Base-by-base conservation (phyloP, 257 asterid species). In the Leptodermis oblonga region DNA sequence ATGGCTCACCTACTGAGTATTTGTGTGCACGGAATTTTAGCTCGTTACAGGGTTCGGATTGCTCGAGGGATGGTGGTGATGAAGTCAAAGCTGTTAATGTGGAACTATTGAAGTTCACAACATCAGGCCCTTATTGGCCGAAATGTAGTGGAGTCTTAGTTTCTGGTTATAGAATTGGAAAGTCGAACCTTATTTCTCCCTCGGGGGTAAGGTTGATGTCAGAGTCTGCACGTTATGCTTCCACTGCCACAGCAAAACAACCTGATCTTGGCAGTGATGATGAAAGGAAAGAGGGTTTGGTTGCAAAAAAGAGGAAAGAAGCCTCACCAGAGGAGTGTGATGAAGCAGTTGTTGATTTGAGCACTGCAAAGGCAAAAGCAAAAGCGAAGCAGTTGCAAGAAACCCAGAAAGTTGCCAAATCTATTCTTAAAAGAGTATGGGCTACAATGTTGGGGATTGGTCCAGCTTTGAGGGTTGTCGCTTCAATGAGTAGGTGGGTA, bases 271-370 rank as follows among this genome's bases (percentile, higher is more conserved):
- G 82, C 69, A 85, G 82, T 69, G 92, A 84, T 39, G 86, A 86
- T 68, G 92, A 87, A 74, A 86, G 76, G 65, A 71, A 72, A 48
- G 86, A 87, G 65, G 89, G 78, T 65, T 63, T 76, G 77, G 66
- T 80, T 79, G 70, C 87, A 18, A 84, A 81, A 77, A 85, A 72
- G 87, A 87, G 80, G 80, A 84, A 81, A 70, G 96, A 92, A 86
- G 88, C 96, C 65, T 92, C 96, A 17, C 96, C 96, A 0, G 93
- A 92, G 85, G 95, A 92, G 64, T 91, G 97, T 73, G 97, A 91
- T 84, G 85, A 87, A 82, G 97, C 97, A 82, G 97, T 91, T 60
- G 84, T 66, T 28, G 96, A 95, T 72, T 80, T 91, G 56, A 87
- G 87, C 75, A 79, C 88, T 78, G 96, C 86, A 70, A 91, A 89